Evolutionary conservation across 768 basidiomycete species (phyloP).

Genomic region (Xerocomellus intermedius): DNA sequence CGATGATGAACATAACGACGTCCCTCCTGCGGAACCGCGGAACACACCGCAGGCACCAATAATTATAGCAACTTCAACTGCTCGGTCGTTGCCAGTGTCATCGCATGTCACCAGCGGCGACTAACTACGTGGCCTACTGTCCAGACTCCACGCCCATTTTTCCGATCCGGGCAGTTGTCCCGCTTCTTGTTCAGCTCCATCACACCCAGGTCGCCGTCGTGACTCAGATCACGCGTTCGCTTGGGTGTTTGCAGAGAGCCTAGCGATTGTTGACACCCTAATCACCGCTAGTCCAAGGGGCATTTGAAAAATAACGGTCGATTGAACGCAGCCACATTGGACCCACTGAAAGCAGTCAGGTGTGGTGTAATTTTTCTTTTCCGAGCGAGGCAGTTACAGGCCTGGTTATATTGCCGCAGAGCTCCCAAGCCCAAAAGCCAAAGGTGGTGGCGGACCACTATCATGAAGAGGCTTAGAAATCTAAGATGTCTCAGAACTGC

Average conservation of each 20-base stretch:
- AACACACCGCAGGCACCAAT: background rate
- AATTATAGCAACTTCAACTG: background rate
- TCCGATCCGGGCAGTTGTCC: background rate
- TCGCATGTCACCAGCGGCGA: background rate
- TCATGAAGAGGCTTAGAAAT: background rate
- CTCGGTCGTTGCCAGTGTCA: no score
- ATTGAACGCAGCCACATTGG: background rate
- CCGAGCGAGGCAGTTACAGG: background rate
- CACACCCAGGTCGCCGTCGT: background rate
- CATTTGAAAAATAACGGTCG: background rate
- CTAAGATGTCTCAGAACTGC: constrained; percentile 1
- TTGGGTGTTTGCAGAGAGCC: background rate
- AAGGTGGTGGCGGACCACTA: background rate
- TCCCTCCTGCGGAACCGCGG: no score
- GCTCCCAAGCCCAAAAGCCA: background rate
- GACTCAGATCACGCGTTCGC: background rate
- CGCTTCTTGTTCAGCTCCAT: no score
- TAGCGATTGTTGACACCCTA: background rate
- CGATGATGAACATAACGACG: background rate
- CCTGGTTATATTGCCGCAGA: background rate
- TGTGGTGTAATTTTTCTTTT: constrained; percentile 14
- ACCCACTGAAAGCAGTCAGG: constrained; percentile 5
- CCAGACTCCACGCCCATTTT: background rate
- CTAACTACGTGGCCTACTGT: background rate
- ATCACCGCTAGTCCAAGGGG: background rate